Base-by-base conservation (phyloP, 2,329 filamentous ascomycete species). In the Thelonectria rubi region DNA sequence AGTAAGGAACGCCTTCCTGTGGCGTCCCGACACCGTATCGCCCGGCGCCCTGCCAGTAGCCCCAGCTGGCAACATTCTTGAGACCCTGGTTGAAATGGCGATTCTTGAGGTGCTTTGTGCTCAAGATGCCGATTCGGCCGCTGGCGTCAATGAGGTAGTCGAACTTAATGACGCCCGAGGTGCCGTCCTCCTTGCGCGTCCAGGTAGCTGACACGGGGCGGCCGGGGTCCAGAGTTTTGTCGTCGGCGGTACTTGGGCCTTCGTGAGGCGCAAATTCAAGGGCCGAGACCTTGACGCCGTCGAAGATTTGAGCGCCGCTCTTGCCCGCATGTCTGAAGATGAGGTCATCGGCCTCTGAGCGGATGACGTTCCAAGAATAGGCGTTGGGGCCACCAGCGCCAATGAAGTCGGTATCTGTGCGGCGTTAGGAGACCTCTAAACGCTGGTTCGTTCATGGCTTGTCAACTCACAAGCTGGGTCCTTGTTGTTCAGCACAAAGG, bases 1-100 rank as follows among this genome's bases (percentile, higher is more conserved):
- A 83, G 53, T 75, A 80, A 0, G 81, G 81, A 0, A 67, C 67
- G 11, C 73, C 72, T 34, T 80, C 77, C 54, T 65, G 71, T 4
- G 62, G 39, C 0, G 77, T 79, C 3, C 78, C 80, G 3, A 52
- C 14, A 5, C 64, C 75, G 60, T 80, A 81, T 0, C 59, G 9
- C 3, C 65, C 71, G 7, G 68, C 72, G 8, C 72, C 73, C 51
- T 77, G 76, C 74, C 76, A 85, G 65, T 85, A 85, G 1, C 71
- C 78, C 82, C 82, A 85, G 52, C 63, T 79, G 6, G 83, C 82
- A 10, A 83, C 60, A 57, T 83, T 85, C 72, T 84, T 83, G 18
- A 84, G 72, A 0, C 74, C 78, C 40, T 80, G 63, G 66, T 84
- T 85, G 65, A 74, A 80, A 4, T 69, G 73, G 1, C 82, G 77